Evolutionary conservation across 176 grass and related monocot genomes (phyloP).

Genomic region (Juncus inflexus): DNA sequence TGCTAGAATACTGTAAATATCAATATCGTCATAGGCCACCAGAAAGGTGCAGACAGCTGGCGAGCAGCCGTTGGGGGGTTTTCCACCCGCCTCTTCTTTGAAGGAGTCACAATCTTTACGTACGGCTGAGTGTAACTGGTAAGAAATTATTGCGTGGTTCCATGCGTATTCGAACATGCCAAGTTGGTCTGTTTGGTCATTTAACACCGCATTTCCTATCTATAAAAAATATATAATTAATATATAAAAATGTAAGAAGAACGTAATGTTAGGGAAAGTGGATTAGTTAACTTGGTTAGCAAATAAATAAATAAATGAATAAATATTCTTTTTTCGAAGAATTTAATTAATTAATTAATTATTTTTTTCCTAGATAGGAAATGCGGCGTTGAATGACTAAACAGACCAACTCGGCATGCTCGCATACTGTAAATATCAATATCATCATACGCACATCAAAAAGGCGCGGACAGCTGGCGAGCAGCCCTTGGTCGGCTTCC

Average conservation of each 20-base stretch:
- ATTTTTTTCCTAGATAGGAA: too few relatives aligned
- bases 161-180: constrained; percentile 98
- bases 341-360: too few relatives aligned
- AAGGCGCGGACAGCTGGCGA: constrained; percentile 70
- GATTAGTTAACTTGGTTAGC: too few relatives aligned
- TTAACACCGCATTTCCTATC: constrained; percentile 79
- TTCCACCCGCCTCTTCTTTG: constrained; percentile 67
- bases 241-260: too few relatives aligned
- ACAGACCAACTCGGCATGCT: too few relatives aligned
- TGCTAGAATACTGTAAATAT: constrained; percentile 99
- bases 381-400: too few relatives aligned
- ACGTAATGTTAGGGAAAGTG: too few relatives aligned
- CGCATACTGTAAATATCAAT: constrained; percentile 97
- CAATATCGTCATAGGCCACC: constrained; percentile 68
- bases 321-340: too few relatives aligned
- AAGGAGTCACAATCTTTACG: constrained; percentile 84
- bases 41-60: constrained; percentile 78
- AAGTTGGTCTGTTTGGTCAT: constrained; percentile 84
- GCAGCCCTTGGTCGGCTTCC: constrained; percentile 53
- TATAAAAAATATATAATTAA: constrained; percentile 16
- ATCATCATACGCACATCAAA: constrained; percentile 60
- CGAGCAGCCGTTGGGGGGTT: constrained; percentile 52
- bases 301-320: too few relatives aligned
- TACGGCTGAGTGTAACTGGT: constrained; percentile 71
- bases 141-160: constrained; percentile 97